Base-by-base conservation (phyloP, 83 land plant species). In the Diphasiastrum complanatum region DNA sequence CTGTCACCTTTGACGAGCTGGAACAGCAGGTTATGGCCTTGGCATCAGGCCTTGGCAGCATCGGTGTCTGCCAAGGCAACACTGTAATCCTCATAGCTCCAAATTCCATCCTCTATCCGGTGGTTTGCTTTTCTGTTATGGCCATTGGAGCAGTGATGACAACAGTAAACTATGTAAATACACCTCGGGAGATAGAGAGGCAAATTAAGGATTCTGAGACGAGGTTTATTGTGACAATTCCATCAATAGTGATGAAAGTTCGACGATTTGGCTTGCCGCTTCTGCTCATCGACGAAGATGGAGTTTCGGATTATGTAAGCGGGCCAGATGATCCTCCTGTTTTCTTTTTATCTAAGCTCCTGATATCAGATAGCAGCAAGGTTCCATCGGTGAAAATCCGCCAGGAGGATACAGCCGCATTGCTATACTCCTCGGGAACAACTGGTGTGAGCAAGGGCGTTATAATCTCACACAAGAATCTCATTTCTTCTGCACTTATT, bases 401-500 rank as follows among this genome's bases (percentile, higher is more conserved):
- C 22, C 91, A 88, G 56, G 78, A 74, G 30, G 96, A 92, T 64
- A 71, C 86, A 2, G 96, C 95, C 16, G 74, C 86, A 32, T 74
- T 92, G 38, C 82, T 92, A 14, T 89, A 89, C 63, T 92, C 98
- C 10, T 92, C 98, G 1, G 96, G 98, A 8, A 92, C 96, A 2
- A 92, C 98, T 12, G 96, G 96, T 10, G 63, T 53, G 28, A 82
- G 88, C 79, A 92, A 88, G 46, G 98, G 98, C 2, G 98, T 92
- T 20, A 71, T 81, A 16, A 66, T 81, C 43, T 68, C 98, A 2
- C 98, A 92, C 67, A 40, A 78, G 51, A 92, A 81, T 51, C 74
- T 88, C 46, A 92, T 92, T n/a, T n/a, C n/a, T n/a, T n/a, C n/a
- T n/a, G n/a, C n/a, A n/a, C n/a, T n/a, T n/a, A n/a, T n/a, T n/a